Evolutionary conservation across 257 asterid genomes (phyloP).

Genomic region (Solanum clarkiae): DNA sequence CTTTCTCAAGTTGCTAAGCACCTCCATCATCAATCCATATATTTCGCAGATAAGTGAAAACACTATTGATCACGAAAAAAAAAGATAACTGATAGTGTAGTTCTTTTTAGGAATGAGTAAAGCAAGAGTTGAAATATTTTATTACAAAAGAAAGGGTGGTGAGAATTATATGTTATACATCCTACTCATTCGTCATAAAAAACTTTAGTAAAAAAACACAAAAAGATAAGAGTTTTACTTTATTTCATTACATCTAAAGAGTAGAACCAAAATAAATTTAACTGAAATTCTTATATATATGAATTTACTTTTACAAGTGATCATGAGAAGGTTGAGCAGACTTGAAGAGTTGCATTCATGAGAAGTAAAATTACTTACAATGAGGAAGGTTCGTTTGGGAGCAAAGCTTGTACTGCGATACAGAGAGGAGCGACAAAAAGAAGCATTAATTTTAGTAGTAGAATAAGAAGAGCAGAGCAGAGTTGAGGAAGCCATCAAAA

Average conservation of each 20-base stretch:
- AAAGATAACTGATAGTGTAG: neutral
- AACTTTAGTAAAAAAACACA: neutral
- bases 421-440: conserved; percentile 10
- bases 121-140: neutral
- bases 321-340: too few relatives aligned
- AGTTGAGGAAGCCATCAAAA: conserved; percentile 34
- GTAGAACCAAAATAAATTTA: too few relatives aligned
- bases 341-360: too few relatives aligned
- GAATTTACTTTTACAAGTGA: neutral
- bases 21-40: neutral
- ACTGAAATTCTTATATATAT: too few relatives aligned
- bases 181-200: neutral
- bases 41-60: neutral
- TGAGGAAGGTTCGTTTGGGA: neutral
- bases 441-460: neutral
- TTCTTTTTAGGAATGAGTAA: neutral
- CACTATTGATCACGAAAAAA: neutral
- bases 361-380: neutral
- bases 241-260: neutral
- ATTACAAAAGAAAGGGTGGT: neutral
- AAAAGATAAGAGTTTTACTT: neutral
- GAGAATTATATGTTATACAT: neutral
- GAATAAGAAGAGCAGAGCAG: conserved; percentile 12
- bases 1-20: neutral
- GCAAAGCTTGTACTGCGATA: neutral